Conservation (phyloP, 257 asterid genomes). For the Craterostigma plantagineum region DNA sequence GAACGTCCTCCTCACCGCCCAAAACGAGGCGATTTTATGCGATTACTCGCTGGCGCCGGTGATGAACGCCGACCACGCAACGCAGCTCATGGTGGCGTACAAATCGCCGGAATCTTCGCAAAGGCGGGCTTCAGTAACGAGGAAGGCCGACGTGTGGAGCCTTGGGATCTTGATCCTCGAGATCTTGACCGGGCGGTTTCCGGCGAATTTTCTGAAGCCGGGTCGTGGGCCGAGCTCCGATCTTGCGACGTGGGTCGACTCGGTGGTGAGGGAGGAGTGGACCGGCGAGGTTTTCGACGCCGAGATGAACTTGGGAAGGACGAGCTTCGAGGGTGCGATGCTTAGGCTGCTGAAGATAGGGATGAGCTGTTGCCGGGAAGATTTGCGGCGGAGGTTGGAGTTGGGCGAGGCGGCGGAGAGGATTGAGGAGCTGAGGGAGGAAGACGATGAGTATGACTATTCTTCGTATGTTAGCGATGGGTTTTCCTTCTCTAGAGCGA, state of each 20-base stretch:
- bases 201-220: conserved; percentile 30
- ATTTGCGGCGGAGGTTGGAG: conserved; percentile 33
- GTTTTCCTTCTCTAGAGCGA: conserved; percentile 16
- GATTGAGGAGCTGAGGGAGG: conserved; percentile 34
- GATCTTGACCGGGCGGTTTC: conserved; percentile 44
- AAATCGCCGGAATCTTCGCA: conserved; percentile 43
- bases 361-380: conserved; percentile 50
- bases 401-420: conserved; percentile 27
- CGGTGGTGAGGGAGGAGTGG: conserved; percentile 64
- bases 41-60: conserved; percentile 39
- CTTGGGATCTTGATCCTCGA: conserved; percentile 52
- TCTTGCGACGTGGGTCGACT: conserved; percentile 45
- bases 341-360: conserved; percentile 51
- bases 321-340: conserved; percentile 30
- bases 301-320: conserved; percentile 20
- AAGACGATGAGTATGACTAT: conserved; percentile 19
- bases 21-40: conserved; percentile 21
- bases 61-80: conserved; percentile 33
- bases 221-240: conserved; percentile 34
- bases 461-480: conserved; percentile 25
- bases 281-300: conserved; percentile 54
- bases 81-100: conserved; percentile 49
- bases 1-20: conserved; percentile 29
- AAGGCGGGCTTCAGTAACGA: conserved; percentile 12
- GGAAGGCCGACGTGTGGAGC: conserved; percentile 58